Evolutionary conservation across 495 filamentous ascomycete genomes (phyloP).

Genomic region (Eremomyces bilateralis): DNA sequence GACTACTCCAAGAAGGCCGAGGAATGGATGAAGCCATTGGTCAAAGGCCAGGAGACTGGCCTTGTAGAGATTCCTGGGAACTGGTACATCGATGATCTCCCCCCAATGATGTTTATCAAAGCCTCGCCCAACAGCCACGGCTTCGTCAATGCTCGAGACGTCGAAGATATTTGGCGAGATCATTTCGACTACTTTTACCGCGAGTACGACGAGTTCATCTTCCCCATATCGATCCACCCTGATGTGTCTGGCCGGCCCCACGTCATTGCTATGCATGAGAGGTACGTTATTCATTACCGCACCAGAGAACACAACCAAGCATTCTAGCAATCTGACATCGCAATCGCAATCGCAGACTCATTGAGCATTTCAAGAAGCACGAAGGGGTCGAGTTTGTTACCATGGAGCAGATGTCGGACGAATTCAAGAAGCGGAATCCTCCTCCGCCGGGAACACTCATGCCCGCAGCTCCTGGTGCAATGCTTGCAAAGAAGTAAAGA

Average conservation of each 20-base stretch:
- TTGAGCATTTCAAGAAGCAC: constrained; percentile 51
- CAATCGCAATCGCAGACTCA: constrained; percentile 24
- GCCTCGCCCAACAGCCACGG: constrained; percentile 14
- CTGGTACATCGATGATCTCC: constrained; percentile 43
- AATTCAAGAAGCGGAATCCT: constrained; percentile 31
- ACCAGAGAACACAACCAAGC: not conserved
- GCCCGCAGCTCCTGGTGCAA: constrained; percentile 41
- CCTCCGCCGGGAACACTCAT: constrained; percentile 43
- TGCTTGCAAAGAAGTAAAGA: too few relatives aligned
- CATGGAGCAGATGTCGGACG: constrained; percentile 45
- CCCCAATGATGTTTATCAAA: constrained; percentile 18
- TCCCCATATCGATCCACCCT: constrained; percentile 50
- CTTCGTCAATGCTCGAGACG: constrained; percentile 18
- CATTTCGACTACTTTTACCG: constrained; percentile 51
- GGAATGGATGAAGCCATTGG: constrained; percentile 45
- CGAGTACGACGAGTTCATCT: constrained; percentile 48
- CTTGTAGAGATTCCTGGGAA: constrained; percentile 44
- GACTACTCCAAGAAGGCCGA: constrained; percentile 36
- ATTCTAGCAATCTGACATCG: not conserved
- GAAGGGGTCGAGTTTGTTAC: constrained; percentile 59
- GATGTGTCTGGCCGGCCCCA: constrained; percentile 45
- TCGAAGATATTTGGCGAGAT: constrained; percentile 22
- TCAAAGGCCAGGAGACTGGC: constrained; percentile 27
- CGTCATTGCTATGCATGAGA: constrained; percentile 40
- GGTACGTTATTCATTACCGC: constrained; percentile 13